Percentiles rank a stretch among this genome's conserved stretches.
Conservation (phyloP, 345 rosid genomes). For the Hypericum androsaemum region DNA sequence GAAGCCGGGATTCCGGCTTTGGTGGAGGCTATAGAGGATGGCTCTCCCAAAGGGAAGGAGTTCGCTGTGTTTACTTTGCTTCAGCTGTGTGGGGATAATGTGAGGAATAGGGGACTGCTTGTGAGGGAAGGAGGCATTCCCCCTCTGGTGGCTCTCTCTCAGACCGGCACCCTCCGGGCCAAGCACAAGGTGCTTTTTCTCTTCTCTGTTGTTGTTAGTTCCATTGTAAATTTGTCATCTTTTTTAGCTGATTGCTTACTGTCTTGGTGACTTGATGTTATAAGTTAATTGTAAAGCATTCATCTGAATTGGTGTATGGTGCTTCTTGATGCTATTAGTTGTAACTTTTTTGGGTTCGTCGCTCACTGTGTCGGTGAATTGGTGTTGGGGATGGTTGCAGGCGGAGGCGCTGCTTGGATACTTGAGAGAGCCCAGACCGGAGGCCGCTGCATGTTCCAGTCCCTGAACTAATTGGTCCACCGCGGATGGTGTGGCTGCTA, state of each 20-base stretch:
- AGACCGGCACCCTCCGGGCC: slow-evolving; percentile 60
- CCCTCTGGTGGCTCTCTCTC: slow-evolving; percentile 89
- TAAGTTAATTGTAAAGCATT: background rate
- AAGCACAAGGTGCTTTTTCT: slow-evolving; percentile 54
- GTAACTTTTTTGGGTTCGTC: too few relatives aligned
- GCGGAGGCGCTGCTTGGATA: slow-evolving; percentile 80
- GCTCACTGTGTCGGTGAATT: background rate
- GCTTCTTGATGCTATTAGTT: background rate
- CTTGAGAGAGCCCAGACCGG: slow-evolving; percentile 62
- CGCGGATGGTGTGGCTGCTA: too few relatives aligned
- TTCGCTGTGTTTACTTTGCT: slow-evolving; percentile 70
- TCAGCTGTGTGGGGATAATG: slow-evolving; percentile 69
- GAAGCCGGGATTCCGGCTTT: slow-evolving; percentile 85
- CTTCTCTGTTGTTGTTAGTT: too few relatives aligned
- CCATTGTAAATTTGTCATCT: background rate
- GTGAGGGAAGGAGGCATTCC: slow-evolving; percentile 98
- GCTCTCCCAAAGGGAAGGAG: slow-evolving; percentile 74
- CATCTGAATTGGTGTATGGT: background rate
- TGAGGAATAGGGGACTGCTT: slow-evolving; percentile 72
- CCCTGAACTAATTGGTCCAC: slow-evolving; percentile 21
- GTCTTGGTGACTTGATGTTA: background rate
- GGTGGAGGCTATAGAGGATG: slow-evolving; percentile 90
- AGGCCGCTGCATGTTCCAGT: slow-evolving; percentile 38
- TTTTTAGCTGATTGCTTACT: background rate
- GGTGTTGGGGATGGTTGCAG: slow-evolving; percentile 33